Evolutionary conservation across 164 flowering plant species (phyloP).

Genomic region (Piper betle): DNA sequence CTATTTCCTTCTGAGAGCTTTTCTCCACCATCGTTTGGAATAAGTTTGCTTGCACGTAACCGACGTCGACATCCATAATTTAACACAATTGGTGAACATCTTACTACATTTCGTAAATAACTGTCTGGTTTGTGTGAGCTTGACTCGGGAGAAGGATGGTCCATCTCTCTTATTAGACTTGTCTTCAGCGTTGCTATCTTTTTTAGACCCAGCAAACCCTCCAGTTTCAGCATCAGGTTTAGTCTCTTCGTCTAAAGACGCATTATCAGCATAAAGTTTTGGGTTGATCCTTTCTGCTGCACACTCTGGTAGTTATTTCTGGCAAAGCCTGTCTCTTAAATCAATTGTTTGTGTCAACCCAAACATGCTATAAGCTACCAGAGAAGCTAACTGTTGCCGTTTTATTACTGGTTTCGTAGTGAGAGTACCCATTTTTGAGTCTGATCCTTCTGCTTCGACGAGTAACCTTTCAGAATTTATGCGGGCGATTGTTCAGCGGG

Average conservation of each 20-base stretch:
- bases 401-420: no score
- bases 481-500: no score
- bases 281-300: background rate
- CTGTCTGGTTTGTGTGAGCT: constrained; percentile 12
- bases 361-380: constrained; percentile 37
- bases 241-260: background rate
- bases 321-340: constrained; percentile 1
- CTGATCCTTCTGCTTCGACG: no score
- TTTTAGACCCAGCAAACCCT: background rate
- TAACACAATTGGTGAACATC: constrained; percentile 19
- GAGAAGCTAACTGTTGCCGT: constrained; percentile 27
- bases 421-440: no score
- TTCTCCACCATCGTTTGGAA: constrained; percentile 8
- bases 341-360: constrained; percentile 10
- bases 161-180: background rate
- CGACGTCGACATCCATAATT: constrained; percentile 13
- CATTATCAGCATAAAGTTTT: background rate
- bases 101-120: constrained; percentile 14
- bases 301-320: constrained; percentile 2
- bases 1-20: constrained; percentile 7
- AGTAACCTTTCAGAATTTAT: no score
- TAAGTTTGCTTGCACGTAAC: constrained; percentile 21
- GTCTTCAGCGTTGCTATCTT: background rate
- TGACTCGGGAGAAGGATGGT: constrained; percentile 1
- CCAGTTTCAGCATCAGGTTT: background rate